Evolutionary conservation across 2,329 filamentous ascomycete species (phyloP).

Genomic region (Alternaria ventricosa): DNA sequence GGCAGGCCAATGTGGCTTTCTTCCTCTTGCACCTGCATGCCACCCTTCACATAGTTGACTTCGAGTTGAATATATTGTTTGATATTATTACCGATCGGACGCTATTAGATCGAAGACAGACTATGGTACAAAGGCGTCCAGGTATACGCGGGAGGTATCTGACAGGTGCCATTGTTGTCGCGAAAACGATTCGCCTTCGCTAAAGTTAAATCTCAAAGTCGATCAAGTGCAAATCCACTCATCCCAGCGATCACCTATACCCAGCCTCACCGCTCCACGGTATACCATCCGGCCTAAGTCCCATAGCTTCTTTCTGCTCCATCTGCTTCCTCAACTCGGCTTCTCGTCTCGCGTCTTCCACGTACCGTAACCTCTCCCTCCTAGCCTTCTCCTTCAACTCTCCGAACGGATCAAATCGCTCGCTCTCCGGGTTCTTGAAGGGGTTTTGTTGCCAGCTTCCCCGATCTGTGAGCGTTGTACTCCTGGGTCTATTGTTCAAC

Average conservation of each 20-base stretch:
- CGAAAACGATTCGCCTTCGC: background rate
- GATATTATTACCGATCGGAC: background rate
- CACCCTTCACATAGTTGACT: background rate
- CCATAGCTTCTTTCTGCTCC: constrained; percentile 39
- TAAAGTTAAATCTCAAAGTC: background rate
- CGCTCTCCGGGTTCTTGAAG: constrained; percentile 42
- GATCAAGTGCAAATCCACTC: background rate
- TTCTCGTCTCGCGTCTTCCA: constrained; percentile 34
- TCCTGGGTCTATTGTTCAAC: constrained; percentile 39
- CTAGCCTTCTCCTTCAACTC: constrained; percentile 44
- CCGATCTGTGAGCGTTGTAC: constrained; percentile 44
- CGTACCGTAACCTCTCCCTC: constrained; percentile 31
- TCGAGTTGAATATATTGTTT: background rate
- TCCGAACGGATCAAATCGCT: constrained; percentile 48
- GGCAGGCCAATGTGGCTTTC: background rate
- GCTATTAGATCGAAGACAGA: background rate
- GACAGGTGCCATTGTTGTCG: background rate
- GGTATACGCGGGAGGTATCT: background rate
- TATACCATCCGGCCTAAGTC: constrained; percentile 23
- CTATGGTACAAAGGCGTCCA: background rate
- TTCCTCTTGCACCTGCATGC: accelerated
- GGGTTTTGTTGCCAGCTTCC: constrained; percentile 45
- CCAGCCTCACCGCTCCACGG: constrained; percentile 5
- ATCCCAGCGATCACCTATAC: constrained; percentile 1
- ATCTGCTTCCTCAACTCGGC: constrained; percentile 21